Conservation (phyloP, 1,284 basidiomycete species). For the Cutaneotrichosporon cutaneum region DNA sequence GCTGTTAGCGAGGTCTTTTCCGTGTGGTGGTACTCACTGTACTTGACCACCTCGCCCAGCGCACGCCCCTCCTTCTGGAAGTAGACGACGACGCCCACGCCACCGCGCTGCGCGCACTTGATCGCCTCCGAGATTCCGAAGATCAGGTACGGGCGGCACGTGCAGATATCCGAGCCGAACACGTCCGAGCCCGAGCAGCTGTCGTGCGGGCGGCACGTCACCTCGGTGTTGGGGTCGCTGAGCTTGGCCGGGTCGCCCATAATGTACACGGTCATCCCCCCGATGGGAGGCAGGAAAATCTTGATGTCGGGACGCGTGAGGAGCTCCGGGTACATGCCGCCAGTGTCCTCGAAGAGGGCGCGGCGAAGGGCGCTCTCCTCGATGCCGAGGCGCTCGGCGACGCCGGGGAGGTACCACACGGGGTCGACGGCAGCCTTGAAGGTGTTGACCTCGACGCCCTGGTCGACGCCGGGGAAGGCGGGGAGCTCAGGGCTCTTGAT, state of each 20-base stretch:
- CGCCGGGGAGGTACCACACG: constrained; percentile 94
- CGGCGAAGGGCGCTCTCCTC: constrained; percentile 81
- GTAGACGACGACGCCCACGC: constrained; percentile 89
- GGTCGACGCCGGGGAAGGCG: constrained; percentile 59
- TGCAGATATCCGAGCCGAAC: constrained; percentile 78
- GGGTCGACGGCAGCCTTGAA: constrained; percentile 75
- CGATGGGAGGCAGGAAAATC: constrained; percentile 92
- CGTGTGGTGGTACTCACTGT: constrained; percentile 49
- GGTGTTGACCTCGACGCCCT: constrained; percentile 77
- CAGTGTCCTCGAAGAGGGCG: constrained; percentile 76
- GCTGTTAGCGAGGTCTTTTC: not conserved
- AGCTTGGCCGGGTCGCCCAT: constrained; percentile 80
- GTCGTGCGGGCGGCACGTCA: constrained; percentile 90
- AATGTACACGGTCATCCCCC: constrained; percentile 88
- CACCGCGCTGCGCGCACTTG: constrained; percentile 78
- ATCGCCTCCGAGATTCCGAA: constrained; percentile 94
- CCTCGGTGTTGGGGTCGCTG: constrained; percentile 74
- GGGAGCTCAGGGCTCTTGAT: constrained; percentile 56
- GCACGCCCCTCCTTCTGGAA: constrained; percentile 86
- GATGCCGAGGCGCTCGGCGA: constrained; percentile 82
- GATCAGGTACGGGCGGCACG: constrained; percentile 84
- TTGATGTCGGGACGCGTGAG: constrained; percentile 94
- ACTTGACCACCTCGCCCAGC: constrained; percentile 67
- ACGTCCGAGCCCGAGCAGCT: constrained; percentile 66
- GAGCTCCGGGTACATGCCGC: constrained; percentile 94